Evolutionary conservation across 257 asterid genomes (phyloP), one percentile per base, ranked within the genome.

Genomic region (Ilex aquifolium): DNA sequence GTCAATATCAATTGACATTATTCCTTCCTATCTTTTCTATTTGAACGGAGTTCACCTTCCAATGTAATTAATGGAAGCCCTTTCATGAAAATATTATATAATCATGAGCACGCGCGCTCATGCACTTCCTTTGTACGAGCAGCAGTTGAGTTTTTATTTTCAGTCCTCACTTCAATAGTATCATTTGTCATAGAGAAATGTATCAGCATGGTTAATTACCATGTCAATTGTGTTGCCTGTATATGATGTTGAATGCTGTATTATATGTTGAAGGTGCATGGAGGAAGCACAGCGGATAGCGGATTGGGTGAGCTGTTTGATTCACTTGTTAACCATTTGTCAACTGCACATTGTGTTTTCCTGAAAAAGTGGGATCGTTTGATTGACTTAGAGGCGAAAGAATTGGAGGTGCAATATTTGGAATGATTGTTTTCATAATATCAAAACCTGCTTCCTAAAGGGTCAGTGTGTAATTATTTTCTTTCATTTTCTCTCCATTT

Each of bases 381-480:
- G 76, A 76, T 92, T 69, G 99, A 92, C 82, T 80, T 92, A 77
- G 99, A 92, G 80, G 88, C 96, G 62, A 83, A 76, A 66, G 90
- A 87, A 61, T 51, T 72, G 75, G 96, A 89, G 99, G 97, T 89
- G 80, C 64, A 50, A 50, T 58, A 56, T 49, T 39, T 49, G 72
- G 69, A 63, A 29, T 36, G 56, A 44, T 61, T 59, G 10, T 56
- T 17, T 46, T 54, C 74, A 48, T 57, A 57, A 56, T 52, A 42
- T 57, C 60, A 10, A 15, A 49, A 52, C 54, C 59, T 71, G 7
- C 31, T 56, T n/a, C 51, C 51, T 36, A 52, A 57, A 59, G 63
- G 56, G 62, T 56, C 62, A 46, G 55, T 51, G 68, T 44, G 66
- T 62, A 29, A 60, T 14, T 55, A 27, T 49, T 59, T 69, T 58